Percentiles rank a stretch among this genome's conserved stretches.
These are phyloP conservation scores for Cucurbita moschata DNA, from an alignment of 306 rosid species.

Conservation along the genomic window DNA sequence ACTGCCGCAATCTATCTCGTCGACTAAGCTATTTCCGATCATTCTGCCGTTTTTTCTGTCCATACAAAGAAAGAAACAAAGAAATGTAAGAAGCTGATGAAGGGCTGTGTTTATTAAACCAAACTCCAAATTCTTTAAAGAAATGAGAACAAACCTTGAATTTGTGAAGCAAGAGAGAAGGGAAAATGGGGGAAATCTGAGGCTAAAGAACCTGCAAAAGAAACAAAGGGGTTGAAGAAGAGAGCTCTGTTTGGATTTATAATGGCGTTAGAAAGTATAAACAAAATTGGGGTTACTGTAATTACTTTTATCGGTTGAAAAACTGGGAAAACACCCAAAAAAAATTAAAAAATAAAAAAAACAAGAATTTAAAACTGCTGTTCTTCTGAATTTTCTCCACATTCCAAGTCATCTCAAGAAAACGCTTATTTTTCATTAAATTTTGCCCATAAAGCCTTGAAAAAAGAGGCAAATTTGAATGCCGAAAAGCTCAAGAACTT, in stretches of 20 bases:
- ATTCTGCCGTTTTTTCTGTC: constrained; percentile 21
- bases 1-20: constrained; percentile 83
- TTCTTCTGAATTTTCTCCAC: not conserved
- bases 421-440: not conserved
- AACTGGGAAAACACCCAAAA: not conserved
- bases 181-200: constrained; percentile 7
- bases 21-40: constrained; percentile 67
- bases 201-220: not conserved
- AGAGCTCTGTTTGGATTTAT: not conserved
- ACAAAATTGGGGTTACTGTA: not conserved
- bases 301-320: not conserved
- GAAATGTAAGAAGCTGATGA: not conserved
- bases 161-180: not conserved
- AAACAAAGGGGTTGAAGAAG: not conserved
- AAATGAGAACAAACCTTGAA: not conserved
- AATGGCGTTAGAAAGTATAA: not conserved
- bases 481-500: not conserved
- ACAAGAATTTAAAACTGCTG: not conserved
- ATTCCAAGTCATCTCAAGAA: not conserved
- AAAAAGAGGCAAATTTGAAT: not conserved
- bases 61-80: not conserved
- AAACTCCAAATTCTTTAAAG: not conserved
- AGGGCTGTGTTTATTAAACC: not conserved
- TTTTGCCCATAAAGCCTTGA: not conserved
- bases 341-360: too few species aligned